Evolutionary conservation across 2,329 filamentous ascomycete genomes (phyloP).

Genomic region (Hypomyces perniciosus): DNA sequence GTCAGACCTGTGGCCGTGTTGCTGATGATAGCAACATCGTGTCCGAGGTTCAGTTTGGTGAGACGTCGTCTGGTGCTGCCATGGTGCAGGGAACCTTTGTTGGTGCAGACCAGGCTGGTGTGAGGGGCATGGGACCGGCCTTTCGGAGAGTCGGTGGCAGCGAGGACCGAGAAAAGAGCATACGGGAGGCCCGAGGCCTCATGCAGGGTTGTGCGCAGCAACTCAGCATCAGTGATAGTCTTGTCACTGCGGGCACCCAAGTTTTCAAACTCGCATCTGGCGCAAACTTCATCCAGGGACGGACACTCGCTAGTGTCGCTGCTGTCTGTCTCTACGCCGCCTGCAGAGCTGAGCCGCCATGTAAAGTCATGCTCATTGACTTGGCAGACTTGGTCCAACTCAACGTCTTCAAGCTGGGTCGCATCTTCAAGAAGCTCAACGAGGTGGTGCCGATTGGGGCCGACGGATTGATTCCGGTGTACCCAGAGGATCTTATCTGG

Average conservation of each 20-base stretch:
- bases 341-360: constrained; percentile 71
- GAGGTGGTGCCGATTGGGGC: constrained; percentile 66
- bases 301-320: constrained; percentile 75
- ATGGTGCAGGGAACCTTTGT: constrained; percentile 88
- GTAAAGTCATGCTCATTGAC: constrained; percentile 90
- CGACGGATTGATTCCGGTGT: constrained; percentile 59
- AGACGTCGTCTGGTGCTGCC: constrained; percentile 77
- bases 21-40: constrained; percentile 86
- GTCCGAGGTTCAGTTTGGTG: constrained; percentile 84
- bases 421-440: constrained; percentile 79
- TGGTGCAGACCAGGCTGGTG: constrained; percentile 76
- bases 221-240: constrained; percentile 54
- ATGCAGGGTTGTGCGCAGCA: constrained; percentile 58
- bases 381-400: constrained; percentile 76
- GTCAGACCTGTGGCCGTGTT: constrained; percentile 77
- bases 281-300: constrained; percentile 77
- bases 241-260: constrained; percentile 60
- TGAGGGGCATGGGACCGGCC: constrained; percentile 59
- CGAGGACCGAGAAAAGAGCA: constrained; percentile 53
- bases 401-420: constrained; percentile 88
- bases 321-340: constrained; percentile 90
- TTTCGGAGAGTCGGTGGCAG: constrained; percentile 54
- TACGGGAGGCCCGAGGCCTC: constrained; percentile 51
- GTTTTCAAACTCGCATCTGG: constrained; percentile 71
- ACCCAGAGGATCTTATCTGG: constrained; percentile 85